Percentiles rank a stretch among this genome's conserved stretches.
phyloP scores from a whole-genome alignment of 2,329 filamentous ascomycete species.

The Colletotrichum musicola region DNA sequence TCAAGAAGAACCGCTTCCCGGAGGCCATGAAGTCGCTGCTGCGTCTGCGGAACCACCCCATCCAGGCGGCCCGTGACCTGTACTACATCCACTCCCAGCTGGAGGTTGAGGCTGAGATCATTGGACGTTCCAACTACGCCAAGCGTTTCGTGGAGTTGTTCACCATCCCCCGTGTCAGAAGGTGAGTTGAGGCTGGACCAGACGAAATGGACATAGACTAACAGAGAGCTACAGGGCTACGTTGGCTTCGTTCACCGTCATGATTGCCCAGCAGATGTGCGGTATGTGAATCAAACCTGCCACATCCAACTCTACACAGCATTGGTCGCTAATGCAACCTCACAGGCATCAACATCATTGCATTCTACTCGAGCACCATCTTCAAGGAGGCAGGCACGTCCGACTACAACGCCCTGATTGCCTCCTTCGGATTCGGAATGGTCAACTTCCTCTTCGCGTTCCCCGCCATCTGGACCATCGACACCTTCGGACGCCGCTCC shows the following conservation, averaged over 20 bases:
- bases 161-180: conserved; percentile 67
- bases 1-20: conserved; percentile 69
- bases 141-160: conserved; percentile 68
- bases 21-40: conserved; percentile 69
- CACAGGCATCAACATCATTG: conserved; percentile 59
- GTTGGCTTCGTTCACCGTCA: conserved; percentile 75
- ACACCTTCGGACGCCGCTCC: conserved; percentile 73
- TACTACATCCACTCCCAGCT: conserved; percentile 67
- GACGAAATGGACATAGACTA: no score
- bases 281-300: conserved; percentile 49
- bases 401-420: conserved; percentile 56
- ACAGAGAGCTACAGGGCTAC: conserved; percentile 62
- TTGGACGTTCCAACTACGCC: conserved; percentile 52
- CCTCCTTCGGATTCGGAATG: conserved; percentile 69
- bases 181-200: no score
- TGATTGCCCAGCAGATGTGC: conserved; percentile 75
- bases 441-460: conserved; percentile 72
- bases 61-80: conserved; percentile 73
- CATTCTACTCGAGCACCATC: conserved; percentile 62
- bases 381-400: conserved; percentile 56
- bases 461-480: conserved; percentile 75
- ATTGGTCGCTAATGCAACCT: not conserved
- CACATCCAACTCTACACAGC: no score
- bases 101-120: conserved; percentile 47
- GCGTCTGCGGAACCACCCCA: conserved; percentile 66